phyloP scores from a whole-genome alignment of 208 protist species.

The Trypanosoma platydactyli region DNA sequence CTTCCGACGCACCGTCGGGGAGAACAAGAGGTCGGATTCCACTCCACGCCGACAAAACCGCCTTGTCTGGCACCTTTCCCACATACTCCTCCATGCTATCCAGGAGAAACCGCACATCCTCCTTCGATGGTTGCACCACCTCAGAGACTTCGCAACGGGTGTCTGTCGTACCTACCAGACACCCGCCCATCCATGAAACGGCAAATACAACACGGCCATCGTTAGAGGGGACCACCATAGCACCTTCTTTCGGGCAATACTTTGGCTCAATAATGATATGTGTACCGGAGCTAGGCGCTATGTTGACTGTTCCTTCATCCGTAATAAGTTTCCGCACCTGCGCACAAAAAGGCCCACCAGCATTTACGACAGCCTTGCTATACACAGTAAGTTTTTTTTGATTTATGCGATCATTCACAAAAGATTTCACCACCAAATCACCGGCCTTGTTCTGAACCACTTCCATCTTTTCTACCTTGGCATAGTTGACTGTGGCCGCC shows the following conservation, averaged over 20 bases:
- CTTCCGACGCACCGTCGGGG: slow-evolving; percentile 16
- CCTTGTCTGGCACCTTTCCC: slow-evolving; percentile 55
- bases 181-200: slow-evolving; percentile 92
- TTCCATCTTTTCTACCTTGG: slow-evolving; percentile 64
- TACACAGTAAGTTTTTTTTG: slow-evolving; percentile 73
- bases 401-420: slow-evolving; percentile 72
- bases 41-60: slow-evolving; percentile 80
- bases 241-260: slow-evolving; percentile 78
- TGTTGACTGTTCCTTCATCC: slow-evolving; percentile 39
- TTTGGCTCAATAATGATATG: slow-evolving; percentile 85
- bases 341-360: slow-evolving; percentile 86
- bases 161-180: slow-evolving; percentile 95
- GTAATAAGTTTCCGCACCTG: slow-evolving; percentile 80
- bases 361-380: slow-evolving; percentile 90
- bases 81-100: slow-evolving; percentile 62
- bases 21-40: slow-evolving; percentile 86
- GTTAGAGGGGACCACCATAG: slow-evolving; percentile 86
- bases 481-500: slow-evolving; percentile 94
- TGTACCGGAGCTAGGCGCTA: slow-evolving; percentile 79
- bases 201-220: slow-evolving; percentile 95
- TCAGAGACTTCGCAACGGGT: slow-evolving; percentile 56
- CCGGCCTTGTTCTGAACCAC: slow-evolving; percentile 44
- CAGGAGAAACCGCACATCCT: slow-evolving; percentile 90
- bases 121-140: slow-evolving; percentile 51
- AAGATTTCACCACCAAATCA: slow-evolving; percentile 69